Percentiles rank a stretch among this genome's conserved stretches.
Evolutionary conservation across 2,329 filamentous ascomycete species (phyloP).

Genomic region (Arachnopeziza araneosa): DNA sequence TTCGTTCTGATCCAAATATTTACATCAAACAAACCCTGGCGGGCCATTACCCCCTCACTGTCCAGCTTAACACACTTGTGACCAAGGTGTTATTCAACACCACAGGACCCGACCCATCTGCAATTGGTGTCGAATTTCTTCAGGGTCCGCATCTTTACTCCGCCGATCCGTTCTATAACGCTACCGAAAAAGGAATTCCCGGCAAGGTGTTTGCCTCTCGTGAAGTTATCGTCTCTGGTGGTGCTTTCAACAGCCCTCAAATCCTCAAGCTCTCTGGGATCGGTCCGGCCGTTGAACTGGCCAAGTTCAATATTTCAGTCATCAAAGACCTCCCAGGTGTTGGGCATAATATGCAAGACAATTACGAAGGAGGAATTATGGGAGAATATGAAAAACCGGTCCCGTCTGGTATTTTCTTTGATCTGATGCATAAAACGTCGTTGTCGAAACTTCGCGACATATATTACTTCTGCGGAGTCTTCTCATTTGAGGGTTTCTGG

Average conservation of each 20-base stretch:
- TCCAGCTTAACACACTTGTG: conserved; percentile 27
- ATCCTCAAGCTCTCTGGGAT: conserved; percentile 42
- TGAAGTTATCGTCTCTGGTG: conserved; percentile 42
- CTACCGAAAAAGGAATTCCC: conserved; percentile 21
- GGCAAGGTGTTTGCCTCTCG: conserved; percentile 32
- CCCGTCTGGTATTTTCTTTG: conserved; percentile 36
- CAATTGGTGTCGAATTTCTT: conserved; percentile 38
- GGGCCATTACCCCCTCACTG: conserved; percentile 18
- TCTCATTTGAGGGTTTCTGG: conserved; percentile 39
- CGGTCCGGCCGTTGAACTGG: conserved; percentile 35
- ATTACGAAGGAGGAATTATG: conserved; percentile 37
- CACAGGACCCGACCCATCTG: conserved; percentile 27
- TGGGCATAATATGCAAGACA: conserved; percentile 52
- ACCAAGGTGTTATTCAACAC: conserved; percentile 35
- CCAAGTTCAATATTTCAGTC: conserved; percentile 42
- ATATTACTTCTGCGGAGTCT: conserved; percentile 23
- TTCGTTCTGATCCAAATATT: conserved; percentile 19
- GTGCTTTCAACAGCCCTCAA: conserved; percentile 41
- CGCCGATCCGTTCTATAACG: conserved; percentile 31
- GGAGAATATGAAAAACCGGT: conserved; percentile 32
- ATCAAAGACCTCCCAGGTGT: conserved; percentile 57
- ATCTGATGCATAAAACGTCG: background rate
- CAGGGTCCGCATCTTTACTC: conserved; percentile 37
- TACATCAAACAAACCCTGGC: conserved; percentile 22
- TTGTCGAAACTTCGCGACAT: background rate